Conservation (phyloP, 495 filamentous ascomycete genomes). For the Penicillium tannophilum region DNA sequence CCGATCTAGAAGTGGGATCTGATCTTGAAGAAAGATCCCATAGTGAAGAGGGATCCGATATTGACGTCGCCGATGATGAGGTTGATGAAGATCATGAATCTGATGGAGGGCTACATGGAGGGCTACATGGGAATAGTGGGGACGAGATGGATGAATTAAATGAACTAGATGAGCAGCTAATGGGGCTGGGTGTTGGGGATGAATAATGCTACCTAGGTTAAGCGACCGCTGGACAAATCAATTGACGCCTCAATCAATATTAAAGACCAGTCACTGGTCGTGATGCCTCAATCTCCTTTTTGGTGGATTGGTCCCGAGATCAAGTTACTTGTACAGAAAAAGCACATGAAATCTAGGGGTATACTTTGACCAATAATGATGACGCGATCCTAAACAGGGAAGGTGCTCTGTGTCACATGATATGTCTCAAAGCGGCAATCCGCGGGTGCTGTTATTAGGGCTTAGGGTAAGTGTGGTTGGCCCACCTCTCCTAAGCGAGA, state of each 20-base stretch:
- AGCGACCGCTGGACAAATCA: too few relatives aligned
- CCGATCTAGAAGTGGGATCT: too few relatives aligned
- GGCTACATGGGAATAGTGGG: not conserved
- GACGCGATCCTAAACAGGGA: not conserved
- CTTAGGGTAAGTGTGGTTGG: constrained; percentile 39
- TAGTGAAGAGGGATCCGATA: too few relatives aligned
- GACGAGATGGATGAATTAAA: constrained; percentile 33
- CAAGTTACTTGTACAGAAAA: too few relatives aligned
- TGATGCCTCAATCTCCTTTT: not conserved
- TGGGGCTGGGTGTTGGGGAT: constrained; percentile 28
- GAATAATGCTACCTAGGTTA: constrained; percentile 4
- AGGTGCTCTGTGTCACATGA: not conserved
- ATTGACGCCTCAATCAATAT: not conserved
- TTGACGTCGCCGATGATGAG: too few relatives aligned
- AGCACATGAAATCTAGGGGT: too few relatives aligned
- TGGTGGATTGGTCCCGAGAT: not conserved
- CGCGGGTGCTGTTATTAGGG: constrained; percentile 28
- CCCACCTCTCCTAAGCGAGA: constrained; percentile 52
- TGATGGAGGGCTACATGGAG: not conserved
- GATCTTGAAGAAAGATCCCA: too few relatives aligned
- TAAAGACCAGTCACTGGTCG: not conserved
- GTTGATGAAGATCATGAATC: too few relatives aligned
- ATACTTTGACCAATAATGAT: constrained; percentile 1
- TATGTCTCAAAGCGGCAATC: constrained; percentile 15
- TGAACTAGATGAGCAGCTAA: constrained; percentile 33